Conservation (phyloP, 805 yeast species). For the Ogataea trehaloabstinens region DNA sequence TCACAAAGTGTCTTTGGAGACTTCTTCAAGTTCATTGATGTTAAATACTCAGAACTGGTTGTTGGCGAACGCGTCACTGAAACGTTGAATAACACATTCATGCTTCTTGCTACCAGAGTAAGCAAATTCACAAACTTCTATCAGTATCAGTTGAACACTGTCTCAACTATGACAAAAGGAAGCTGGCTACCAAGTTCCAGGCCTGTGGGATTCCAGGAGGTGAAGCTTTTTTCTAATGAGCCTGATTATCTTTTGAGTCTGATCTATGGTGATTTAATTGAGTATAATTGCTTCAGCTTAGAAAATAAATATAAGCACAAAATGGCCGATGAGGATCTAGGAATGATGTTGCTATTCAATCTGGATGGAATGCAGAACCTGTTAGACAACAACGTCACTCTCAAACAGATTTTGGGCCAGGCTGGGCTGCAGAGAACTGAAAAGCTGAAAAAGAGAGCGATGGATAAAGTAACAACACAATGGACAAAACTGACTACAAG, state of each 20-base stretch:
- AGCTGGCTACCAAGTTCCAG: slow-evolving; percentile 69
- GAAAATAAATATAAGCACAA: slow-evolving; percentile 54
- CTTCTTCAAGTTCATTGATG: slow-evolving; percentile 54
- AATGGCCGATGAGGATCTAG: slow-evolving; percentile 51
- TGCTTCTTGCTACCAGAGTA: slow-evolving; percentile 62
- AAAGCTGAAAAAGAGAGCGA: slow-evolving; percentile 67
- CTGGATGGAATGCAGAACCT: slow-evolving; percentile 73
- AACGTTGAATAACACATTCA: slow-evolving; percentile 42
- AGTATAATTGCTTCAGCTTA: slow-evolving; percentile 62
- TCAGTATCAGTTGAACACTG: slow-evolving; percentile 48
- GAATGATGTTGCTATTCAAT: slow-evolving; percentile 70
- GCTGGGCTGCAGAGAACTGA: slow-evolving; percentile 63
- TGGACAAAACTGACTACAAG: slow-evolving; percentile 81
- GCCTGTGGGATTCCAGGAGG: slow-evolving; percentile 67
- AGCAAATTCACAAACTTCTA: slow-evolving; percentile 63
- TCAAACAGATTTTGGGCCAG: slow-evolving; percentile 53
- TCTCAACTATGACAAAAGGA: slow-evolving; percentile 54
- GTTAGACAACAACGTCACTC: slow-evolving; percentile 46
- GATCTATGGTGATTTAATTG: slow-evolving; percentile 75
- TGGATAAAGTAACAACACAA: slow-evolving; percentile 66
- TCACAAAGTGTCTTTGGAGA: slow-evolving; percentile 49
- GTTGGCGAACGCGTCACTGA: slow-evolving; percentile 55
- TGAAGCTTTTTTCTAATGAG: slow-evolving; percentile 42
- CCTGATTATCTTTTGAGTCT: slow-evolving; percentile 57
- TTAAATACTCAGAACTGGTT: slow-evolving; percentile 40